Base-by-base conservation (phyloP, 257 asterid genomes). In the Agastache rugosa region DNA sequence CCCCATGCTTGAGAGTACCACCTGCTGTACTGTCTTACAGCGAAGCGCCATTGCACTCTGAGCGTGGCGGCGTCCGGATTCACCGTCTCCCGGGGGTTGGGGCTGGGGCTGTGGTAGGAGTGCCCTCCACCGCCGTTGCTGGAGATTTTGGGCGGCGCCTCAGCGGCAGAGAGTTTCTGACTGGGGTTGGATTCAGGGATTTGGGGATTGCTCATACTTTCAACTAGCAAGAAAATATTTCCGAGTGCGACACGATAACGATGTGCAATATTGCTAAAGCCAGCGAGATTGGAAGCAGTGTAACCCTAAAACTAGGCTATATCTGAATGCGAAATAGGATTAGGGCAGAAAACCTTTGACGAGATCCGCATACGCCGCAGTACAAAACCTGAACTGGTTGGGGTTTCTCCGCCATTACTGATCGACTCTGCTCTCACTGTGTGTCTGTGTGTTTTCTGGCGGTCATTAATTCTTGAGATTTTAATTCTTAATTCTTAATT, bases 1-100 rank as follows among this genome's bases (percentile, higher is more conserved):
- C 98, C 98, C 98, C 98, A 93, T 31, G 98, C 97, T 29, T 87
- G 96, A 17, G 97, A 86, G 74, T 91, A 93, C 98, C 97, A 93
- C 83, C 79, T 89, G 78, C 96, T 89, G 69, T 93, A 91, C 88
- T 91, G 94, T 78, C 79, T 80, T 1, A 85, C 81, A 5, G 98
- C 98, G 74, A 75, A 89, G 41, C 79, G 87, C 98, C 98, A 93
- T 51, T 93, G 96, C 27, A 91, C 98, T 77, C 94, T 86, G 63
- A 93, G 90, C 1, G 98, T 85, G 5, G 91, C 90, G 0, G 89
- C 81, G 76, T 93, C 97, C 25, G 98, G 98, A 78, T 84, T 93
- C 53, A 74, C 75, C 25, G 80, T 47, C 17, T 93, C 97, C 39
- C 88, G 93, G 2, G 92, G 97, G 77, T 91, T 93, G 4, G 80